A percentile compares a stretch with the other conserved stretches of the same genome.
phyloP scores from a whole-genome alignment of 441 rosid genomes.

The Cnidoscolus chayamansa region DNA sequence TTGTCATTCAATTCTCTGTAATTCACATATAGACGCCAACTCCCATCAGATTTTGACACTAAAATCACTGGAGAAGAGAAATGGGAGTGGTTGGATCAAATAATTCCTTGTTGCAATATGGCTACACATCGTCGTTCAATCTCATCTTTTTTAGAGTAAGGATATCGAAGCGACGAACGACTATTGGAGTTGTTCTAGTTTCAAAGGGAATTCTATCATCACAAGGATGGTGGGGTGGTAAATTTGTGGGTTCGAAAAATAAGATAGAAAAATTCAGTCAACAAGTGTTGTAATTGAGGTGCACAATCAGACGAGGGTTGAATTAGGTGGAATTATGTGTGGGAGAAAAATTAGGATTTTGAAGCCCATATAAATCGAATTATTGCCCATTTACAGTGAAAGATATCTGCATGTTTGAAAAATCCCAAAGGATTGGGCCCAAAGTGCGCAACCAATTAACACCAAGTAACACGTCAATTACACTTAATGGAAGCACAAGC shows the following conservation, averaged over 20 bases:
- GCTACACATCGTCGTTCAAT: too few species aligned
- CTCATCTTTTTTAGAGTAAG: too few species aligned
- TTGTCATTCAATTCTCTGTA: too few species aligned
- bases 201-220: neutral
- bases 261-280: neutral
- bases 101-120: too few species aligned
- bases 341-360: neutral
- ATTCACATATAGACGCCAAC: too few species aligned
- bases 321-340: neutral
- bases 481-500: neutral
- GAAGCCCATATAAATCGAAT: neutral
- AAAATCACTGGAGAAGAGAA: too few species aligned
- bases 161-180: too few species aligned
- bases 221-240: neutral
- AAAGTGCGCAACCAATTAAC: neutral
- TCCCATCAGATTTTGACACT: too few species aligned
- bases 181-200: too few species aligned
- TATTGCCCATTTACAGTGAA: neutral
- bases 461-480: neutral
- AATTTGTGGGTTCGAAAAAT: neutral
- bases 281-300: neutral
- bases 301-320: neutral
- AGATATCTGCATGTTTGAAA: neutral
- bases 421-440: neutral
- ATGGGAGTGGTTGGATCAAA: too few species aligned